These are phyloP conservation scores for Apiospora saccharicola DNA, from an alignment of 2,329 filamentous ascomycete species.

Conservation along the genomic window DNA sequence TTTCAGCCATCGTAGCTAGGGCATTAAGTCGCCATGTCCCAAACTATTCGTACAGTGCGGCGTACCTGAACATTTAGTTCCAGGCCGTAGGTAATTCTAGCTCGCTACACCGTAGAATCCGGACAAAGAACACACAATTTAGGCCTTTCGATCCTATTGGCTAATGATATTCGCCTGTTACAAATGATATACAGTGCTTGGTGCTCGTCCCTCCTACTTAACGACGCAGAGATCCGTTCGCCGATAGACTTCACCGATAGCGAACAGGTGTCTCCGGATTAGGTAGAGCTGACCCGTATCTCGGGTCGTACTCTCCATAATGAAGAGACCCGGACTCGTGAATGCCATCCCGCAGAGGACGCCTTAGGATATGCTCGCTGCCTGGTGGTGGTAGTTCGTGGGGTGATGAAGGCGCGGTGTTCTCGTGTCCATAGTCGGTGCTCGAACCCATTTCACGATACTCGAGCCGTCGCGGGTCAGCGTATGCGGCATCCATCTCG, in stretches of 20 bases:
- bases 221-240: not conserved
- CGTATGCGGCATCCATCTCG: constrained; percentile 37
- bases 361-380: constrained; percentile 4
- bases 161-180: not conserved
- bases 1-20: constrained; percentile 10
- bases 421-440: not conserved
- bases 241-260: constrained; percentile 27
- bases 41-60: not conserved
- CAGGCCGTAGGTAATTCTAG: not conserved
- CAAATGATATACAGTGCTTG: not conserved
- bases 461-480: not conserved
- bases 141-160: not conserved
- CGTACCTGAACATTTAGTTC: too few species aligned
- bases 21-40: not conserved
- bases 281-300: constrained; percentile 44
- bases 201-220: not conserved
- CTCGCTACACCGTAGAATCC: not conserved
- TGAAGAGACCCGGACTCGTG: constrained; percentile 31
- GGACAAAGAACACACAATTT: not conserved
- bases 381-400: constrained; percentile 21
- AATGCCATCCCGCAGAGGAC: not conserved
- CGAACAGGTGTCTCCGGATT: constrained; percentile 26
- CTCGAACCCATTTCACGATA: not conserved
- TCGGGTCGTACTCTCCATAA: constrained; percentile 55
- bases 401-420: not conserved